Conservation (phyloP, 257 asterid genomes). For the Cruciata laevipes region DNA sequence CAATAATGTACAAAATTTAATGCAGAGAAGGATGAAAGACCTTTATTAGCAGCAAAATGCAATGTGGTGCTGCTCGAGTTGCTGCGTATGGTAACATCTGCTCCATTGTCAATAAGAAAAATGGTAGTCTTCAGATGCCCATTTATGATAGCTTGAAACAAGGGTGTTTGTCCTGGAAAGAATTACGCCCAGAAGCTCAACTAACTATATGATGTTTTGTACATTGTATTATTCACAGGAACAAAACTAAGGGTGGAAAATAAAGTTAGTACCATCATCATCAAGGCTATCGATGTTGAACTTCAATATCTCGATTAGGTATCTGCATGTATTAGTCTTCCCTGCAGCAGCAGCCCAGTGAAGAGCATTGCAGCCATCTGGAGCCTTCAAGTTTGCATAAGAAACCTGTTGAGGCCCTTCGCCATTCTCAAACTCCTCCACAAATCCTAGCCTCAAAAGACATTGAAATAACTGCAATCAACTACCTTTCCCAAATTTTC, state of each 20-base stretch:
- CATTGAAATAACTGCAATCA: not conserved
- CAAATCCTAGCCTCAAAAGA: conserved; percentile 2
- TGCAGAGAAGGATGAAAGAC: not conserved
- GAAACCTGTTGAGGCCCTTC: conserved; percentile 5
- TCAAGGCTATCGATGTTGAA: conserved; percentile 10
- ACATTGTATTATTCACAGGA: not conserved
- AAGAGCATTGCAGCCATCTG: conserved; percentile 9
- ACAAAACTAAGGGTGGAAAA: not conserved
- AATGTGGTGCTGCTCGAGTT: conserved; percentile 6
- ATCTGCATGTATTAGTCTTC: conserved; percentile 16
- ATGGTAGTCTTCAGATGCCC: not conserved
- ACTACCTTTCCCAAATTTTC: not conserved
- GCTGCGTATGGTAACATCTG: conserved; percentile 1
- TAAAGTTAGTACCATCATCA: not conserved
- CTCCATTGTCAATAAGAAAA: conserved; percentile 17
- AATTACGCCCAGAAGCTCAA: not conserved
- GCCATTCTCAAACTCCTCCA: not conserved
- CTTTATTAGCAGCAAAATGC: conserved; percentile 17
- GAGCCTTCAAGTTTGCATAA: not conserved
- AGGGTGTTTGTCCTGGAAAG: conserved; percentile 20
- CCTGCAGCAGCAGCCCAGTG: conserved; percentile 23
- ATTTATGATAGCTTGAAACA: conserved; percentile 11
- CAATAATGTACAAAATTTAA: not conserved
- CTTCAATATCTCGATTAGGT: conserved; percentile 13
- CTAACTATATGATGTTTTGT: not conserved